Base-by-base conservation (phyloP, 2,329 filamentous ascomycete genomes). In the Herpotrichia juniperi region DNA sequence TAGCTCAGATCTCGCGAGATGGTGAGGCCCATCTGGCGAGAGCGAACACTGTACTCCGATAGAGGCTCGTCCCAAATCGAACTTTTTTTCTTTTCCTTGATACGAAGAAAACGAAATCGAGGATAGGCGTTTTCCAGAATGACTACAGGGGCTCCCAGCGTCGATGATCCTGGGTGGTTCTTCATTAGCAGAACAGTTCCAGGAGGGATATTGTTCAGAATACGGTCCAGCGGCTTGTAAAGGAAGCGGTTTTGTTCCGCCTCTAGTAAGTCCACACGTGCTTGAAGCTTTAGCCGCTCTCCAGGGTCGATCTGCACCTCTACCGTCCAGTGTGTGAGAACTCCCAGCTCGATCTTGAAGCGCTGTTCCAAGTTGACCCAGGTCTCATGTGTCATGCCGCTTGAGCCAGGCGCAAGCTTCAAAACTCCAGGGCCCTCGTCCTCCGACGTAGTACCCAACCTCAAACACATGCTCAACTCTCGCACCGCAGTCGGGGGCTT, bases 181-280 rank as follows among this genome's bases (percentile, higher is more conserved):
- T 25, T 44, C n/a, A 64, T 30, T 56, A 67, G 58, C 28, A 64
- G 16, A 10, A 63, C 42, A 2, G 52, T 58, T 3, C 61, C 62
- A 1, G 53, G 48, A 7, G 11, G 17, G 4, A 58, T 28, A 3
- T 7, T 4, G 10, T 24, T 52, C 34, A 65, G 49, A 25, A 57
- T 40, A 7, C 48, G 55, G 4, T 34, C 42, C 2, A 64, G 47
- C 0, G 59, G 59, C 48, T 65, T 63, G 57, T 63, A 67, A 14
- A 64, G 48, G 42, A 48, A 64, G 2, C 62, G 54, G 22, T 64
- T 67, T 43, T 64, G 61, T 4, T 54, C n/a, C 7, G 56, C 53
- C 45, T 67, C 63, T 2, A 64, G 50, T 30, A 51, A 17, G 2
- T 48, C 14, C 10, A 65, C 21, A 10, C 53, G 53, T 14, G 31